Evolutionary conservation across 2,329 filamentous ascomycete genomes (phyloP), one percentile per base, ranked within the genome.

Genomic region (Ophiostoma piceae): DNA sequence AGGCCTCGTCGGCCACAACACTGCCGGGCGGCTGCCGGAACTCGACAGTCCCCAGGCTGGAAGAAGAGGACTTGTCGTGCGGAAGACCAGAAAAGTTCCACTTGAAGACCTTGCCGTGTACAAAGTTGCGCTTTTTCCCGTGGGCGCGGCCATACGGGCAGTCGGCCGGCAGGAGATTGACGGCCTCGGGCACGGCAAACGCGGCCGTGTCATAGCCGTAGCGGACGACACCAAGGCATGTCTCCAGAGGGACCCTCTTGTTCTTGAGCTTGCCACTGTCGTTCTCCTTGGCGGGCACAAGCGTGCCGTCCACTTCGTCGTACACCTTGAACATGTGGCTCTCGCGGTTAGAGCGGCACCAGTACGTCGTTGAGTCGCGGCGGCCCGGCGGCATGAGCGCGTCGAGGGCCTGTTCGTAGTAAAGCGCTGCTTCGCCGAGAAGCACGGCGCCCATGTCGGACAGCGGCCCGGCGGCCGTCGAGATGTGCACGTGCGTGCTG

Each of bases 51-150:
- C 77, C 77, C n/a, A 73, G 71, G 19, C 16, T 47, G 43, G 26
- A 6, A 22, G 60, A 19, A 43, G 69, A n/a, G 2, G 66, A 43
- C 9, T n/a, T 26, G 35, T 54, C 29, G 29, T 70, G 54, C 12
- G 29, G 26, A 29, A 69, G 66, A 1, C 76, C 75, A 0, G 76
- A 74, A 68, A 80, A 77, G 67, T 80, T 77, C 79, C 79, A 81
- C 75, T 80, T 80, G 73, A 79, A 81, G 39, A 79, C 77, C 69
- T 79, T 79, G 14, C 79, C 79, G 60, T 78, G 75, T 29, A 81
- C 74, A 71, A 80, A 80, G 68, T 79, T 76, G 51, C 74, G 71
- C 65, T 74, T 76, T 70, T 74, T 74, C 12, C 77, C 76, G 26
- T 77, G 74, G 7, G 76, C 75, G 0, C 73, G 73, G 29, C 78